Percentiles rank a stretch among this genome's conserved stretches.
Evolutionary conservation across 768 basidiomycete species (phyloP).

Genomic region (Cyclocybe aegerita): DNA sequence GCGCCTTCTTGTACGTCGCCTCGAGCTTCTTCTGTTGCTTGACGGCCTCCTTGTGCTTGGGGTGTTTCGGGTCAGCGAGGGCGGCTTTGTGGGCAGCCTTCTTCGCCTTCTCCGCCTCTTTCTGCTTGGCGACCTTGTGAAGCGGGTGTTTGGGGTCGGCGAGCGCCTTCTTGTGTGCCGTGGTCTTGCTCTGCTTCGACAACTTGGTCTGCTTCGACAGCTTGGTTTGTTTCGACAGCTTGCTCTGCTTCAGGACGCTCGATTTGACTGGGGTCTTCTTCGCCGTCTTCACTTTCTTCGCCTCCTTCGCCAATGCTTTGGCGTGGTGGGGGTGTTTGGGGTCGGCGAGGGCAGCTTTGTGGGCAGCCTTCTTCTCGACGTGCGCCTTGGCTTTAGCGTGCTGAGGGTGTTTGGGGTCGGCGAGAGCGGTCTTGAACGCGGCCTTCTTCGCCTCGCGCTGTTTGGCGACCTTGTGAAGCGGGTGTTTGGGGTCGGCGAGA

Average conservation of each 20-base stretch:
- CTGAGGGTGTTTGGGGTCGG: conserved; percentile 6
- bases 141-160: conserved; percentile 4
- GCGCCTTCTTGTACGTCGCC: too few species aligned
- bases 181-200: not conserved
- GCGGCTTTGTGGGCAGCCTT: conserved; percentile 3
- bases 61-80: conserved; percentile 12
- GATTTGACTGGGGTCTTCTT: too few species aligned
- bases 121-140: not conserved
- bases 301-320: not conserved
- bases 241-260: too few species aligned
- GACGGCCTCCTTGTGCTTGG: conserved; percentile 8
- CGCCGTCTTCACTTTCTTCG: too few species aligned
- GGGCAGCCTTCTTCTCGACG: not conserved
- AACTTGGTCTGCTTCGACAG: too few species aligned
- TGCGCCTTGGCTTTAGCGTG: not conserved
- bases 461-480: not conserved
- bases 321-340: conserved; percentile 9
- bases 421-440: too few species aligned
- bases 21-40: too few species aligned
- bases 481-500: conserved; percentile 2
- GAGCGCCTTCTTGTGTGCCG: conserved; percentile 1
- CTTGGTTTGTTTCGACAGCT: too few species aligned
- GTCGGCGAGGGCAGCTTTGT: conserved; percentile 10
- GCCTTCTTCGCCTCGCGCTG: too few species aligned
- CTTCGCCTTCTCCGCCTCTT: conserved; percentile 2